phyloP scores from a whole-genome alignment of 163 green algal genomes.

The Prototheca cutis region DNA sequence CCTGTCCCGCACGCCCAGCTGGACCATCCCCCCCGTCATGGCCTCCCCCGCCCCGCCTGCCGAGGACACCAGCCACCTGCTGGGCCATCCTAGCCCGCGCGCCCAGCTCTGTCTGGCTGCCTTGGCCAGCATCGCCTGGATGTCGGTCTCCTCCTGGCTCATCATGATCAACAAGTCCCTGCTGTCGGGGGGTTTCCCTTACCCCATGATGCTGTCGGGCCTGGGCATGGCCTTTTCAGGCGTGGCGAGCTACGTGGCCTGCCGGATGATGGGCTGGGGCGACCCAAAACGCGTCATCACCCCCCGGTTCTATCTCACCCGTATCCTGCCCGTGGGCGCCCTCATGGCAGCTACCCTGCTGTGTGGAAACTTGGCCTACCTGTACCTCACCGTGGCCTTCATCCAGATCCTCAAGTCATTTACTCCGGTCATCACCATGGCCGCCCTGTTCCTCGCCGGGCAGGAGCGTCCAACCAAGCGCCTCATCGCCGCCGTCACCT shows the following conservation, averaged over 20 bases:
- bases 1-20: no score
- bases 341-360: slow-evolving; percentile 79
- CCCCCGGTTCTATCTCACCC: slow-evolving; percentile 36
- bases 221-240: slow-evolving; percentile 62
- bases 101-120: no score
- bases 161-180: slow-evolving; percentile 80
- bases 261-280: slow-evolving; percentile 33
- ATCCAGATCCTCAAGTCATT: slow-evolving; percentile 72
- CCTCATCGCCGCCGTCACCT: slow-evolving; percentile 44
- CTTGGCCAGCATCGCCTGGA: no score
- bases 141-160: slow-evolving; percentile 50
- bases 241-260: slow-evolving; percentile 47
- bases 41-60: no score
- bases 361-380: slow-evolving; percentile 82
- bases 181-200: slow-evolving; percentile 42
- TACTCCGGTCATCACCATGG: slow-evolving; percentile 83
- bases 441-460: slow-evolving; percentile 56
- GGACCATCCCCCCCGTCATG: no score
- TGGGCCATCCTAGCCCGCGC: no score
- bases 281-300: slow-evolving; percentile 45
- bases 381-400: slow-evolving; percentile 72
- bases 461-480: slow-evolving; percentile 40
- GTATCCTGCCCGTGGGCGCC: slow-evolving; percentile 63
- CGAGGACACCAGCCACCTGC: no score
- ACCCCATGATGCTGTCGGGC: slow-evolving; percentile 50